Conservation (phyloP, 805 yeast species). For the Deakozyma indianensis region DNA sequence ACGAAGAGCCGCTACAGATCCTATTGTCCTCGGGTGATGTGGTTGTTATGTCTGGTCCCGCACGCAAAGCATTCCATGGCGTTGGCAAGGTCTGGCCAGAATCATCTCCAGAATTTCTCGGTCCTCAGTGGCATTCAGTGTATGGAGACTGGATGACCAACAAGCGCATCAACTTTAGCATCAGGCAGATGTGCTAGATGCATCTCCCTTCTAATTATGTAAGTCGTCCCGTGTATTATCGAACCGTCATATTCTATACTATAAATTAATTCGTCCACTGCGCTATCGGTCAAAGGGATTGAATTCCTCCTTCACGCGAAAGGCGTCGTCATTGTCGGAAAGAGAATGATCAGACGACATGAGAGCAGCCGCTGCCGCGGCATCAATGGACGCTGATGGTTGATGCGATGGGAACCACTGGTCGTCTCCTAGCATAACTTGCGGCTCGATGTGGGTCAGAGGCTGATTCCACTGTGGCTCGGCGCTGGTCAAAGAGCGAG, state of each 20-base stretch:
- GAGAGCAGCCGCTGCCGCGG: neutral
- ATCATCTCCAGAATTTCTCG: conserved; percentile 20
- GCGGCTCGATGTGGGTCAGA: neutral
- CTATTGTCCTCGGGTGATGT: conserved; percentile 26
- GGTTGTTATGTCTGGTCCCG: conserved; percentile 27
- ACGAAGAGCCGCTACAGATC: conserved; percentile 21
- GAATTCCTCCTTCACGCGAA: neutral
- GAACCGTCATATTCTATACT: neutral
- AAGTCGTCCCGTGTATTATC: neutral
- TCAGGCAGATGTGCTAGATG: conserved; percentile 23
- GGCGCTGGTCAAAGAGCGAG: conserved; percentile 2
- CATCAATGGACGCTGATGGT: neutral
- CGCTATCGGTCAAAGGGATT: neutral
- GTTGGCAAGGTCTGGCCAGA: conserved; percentile 24
- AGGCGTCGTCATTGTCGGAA: conserved; percentile 1
- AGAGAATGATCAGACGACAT: neutral
- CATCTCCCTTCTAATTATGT: neutral
- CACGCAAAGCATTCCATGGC: conserved; percentile 28
- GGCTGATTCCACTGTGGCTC: conserved; percentile 2
- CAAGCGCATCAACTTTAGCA: conserved; percentile 26
- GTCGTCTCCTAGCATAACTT: conserved; percentile 1
- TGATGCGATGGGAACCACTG: conserved; percentile 2
- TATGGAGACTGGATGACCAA: conserved; percentile 20
- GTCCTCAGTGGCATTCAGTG: conserved; percentile 1
- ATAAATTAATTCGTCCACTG: neutral